Evolutionary conservation across 179 eudicot species (phyloP).

Genomic region (Drosera spatulata): DNA sequence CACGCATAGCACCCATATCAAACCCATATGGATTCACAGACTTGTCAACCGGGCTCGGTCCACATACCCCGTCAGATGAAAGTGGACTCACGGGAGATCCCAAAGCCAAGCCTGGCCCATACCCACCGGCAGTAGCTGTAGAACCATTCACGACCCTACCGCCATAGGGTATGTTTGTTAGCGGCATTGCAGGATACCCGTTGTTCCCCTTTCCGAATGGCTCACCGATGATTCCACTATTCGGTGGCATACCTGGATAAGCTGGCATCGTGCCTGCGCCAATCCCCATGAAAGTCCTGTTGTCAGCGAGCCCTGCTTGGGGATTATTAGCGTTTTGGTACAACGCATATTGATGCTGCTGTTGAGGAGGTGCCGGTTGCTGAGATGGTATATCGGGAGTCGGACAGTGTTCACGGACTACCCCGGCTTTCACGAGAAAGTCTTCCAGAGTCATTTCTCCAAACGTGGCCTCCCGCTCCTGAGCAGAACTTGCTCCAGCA

Average conservation of each 20-base stretch:
- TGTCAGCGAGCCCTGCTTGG: conserved; percentile 19
- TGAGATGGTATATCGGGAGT: conserved; percentile 1
- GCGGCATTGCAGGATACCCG: conserved; percentile 25
- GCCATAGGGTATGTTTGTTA: conserved; percentile 25
- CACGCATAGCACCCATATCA: conserved; percentile 52
- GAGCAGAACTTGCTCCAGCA: conserved; percentile 22
- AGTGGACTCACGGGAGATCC: conserved; percentile 63
- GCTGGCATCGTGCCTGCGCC: conserved; percentile 7
- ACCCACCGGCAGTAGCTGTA: conserved; percentile 22
- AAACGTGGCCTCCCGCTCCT: conserved; percentile 42
- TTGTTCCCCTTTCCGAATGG: conserved; percentile 29
- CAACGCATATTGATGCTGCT: conserved; percentile 19
- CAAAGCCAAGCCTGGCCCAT: conserved; percentile 22
- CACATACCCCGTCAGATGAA: conserved; percentile 51
- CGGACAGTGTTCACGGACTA: conserved; percentile 47
- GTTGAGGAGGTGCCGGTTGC: conserved; percentile 1
- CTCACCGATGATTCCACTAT: conserved; percentile 21
- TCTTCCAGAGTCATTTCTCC: conserved; percentile 96
- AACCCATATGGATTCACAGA: conserved; percentile 39
- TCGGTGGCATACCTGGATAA: conserved; percentile 25
- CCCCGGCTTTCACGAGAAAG: conserved; percentile 73
- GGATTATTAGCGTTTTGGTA: conserved; percentile 22
- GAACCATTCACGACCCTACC: conserved; percentile 25
- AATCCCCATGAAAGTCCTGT: conserved; percentile 26
- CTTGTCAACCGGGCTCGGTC: conserved; percentile 33